phyloP scores from a whole-genome alignment of 192 early-diverging fungal genomes.

The Anaeromyces robustus region DNA sequence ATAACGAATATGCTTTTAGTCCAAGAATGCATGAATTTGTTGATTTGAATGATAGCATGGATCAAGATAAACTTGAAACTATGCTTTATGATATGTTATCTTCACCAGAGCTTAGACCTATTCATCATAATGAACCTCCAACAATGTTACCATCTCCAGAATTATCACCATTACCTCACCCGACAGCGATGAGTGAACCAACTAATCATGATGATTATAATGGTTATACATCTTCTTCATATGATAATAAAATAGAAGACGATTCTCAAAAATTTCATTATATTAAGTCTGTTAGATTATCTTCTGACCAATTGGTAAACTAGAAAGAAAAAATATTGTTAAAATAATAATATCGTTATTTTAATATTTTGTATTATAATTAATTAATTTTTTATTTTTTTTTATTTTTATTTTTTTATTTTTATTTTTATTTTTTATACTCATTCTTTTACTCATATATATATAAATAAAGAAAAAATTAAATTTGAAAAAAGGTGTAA shows the following conservation, averaged over 20 bases:
- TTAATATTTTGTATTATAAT: too few species aligned
- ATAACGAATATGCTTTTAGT: background rate
- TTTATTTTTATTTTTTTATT: background rate
- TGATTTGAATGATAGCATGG: background rate
- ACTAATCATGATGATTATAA: background rate
- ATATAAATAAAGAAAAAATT: constrained; percentile 38
- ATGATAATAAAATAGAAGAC: background rate
- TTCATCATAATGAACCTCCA: background rate
- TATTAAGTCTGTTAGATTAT: constrained; percentile 80
- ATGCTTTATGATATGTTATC: background rate
- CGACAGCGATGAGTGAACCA: background rate
- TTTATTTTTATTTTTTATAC: constrained; percentile 1
- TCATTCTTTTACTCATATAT: too few species aligned
- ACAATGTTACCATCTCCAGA: background rate
- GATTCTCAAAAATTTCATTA: constrained; percentile 26
- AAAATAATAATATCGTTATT: too few species aligned
- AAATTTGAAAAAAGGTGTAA: constrained; percentile 67
- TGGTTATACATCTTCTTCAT: background rate
- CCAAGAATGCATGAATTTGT: background rate
- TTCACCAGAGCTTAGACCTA: background rate
- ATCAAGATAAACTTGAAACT: background rate
- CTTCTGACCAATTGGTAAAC: constrained; percentile 70
- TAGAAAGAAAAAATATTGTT: too few species aligned
- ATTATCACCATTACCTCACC: background rate
- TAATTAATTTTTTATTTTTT: background rate